Base-by-base conservation (phyloP, 305 asterid species). In the Solanum aculeatissimum region DNA sequence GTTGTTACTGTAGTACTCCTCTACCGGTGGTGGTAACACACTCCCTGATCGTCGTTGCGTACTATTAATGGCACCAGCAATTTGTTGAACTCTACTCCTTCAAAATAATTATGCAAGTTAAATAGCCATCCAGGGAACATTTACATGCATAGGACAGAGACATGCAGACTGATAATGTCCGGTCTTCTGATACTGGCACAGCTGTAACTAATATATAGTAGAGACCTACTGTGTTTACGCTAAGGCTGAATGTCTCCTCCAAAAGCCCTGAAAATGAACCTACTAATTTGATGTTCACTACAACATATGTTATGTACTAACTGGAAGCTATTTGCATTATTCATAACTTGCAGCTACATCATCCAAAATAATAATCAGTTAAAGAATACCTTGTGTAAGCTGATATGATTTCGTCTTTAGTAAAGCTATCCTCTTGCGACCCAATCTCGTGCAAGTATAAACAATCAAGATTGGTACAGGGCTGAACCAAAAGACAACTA, bases 381-480 rank as follows among this genome's bases (percentile, higher is more conserved):
- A 62, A 75, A 75, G 49, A 49, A 68, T 93, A 97, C 98, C 99
- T 95, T 86, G 98, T 92, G 87, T 93, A 91, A 45, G 95, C 95
- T 8, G 99, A 92, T 91, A 97, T 90, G 88, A 94, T 88, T 92
- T 97, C 99, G 72, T 97, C 99, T 88, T 97, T 97, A 3, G 98
- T 91, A 83, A 93, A 95, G 89, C 98, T 95, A 86, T 97, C 98
- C 87, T 95, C 99, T 86, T 95, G 97, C 4, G 92, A 91, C 51
- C 98, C 99, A 84, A 90, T 82, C 87, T 97, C 98, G 86, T 97
- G 98, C 95, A 95, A 91, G 87, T 97, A 97, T 68, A 97, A 89
- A 87, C 99, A 97, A 81, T 93, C 99, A 43, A 94, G 96, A 81
- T 95, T 97, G 93, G 87, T 91, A 93, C 99, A 97, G 82, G 98